These are phyloP conservation scores for Mychonastes homosphaera DNA, from an alignment of 139 green algal genomes.

Conservation along the genomic window DNA sequence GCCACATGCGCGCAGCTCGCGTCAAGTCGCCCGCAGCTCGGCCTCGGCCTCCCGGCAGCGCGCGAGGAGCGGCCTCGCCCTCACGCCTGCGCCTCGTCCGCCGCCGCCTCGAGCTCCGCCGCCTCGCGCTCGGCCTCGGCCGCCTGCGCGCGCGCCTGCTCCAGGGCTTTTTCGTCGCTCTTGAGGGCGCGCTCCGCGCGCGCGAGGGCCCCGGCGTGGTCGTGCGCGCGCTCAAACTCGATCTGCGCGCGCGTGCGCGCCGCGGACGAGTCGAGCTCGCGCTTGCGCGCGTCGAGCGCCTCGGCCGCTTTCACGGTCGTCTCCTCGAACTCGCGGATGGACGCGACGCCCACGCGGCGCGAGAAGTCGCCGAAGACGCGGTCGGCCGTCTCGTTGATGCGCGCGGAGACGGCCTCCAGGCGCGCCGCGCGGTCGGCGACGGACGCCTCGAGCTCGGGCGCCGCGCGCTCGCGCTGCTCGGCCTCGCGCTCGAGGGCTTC, in stretches of 20 bases:
- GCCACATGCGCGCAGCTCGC: not conserved
- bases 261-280: slow-evolving; percentile 30
- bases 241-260: slow-evolving; percentile 48
- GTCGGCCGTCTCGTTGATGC: slow-evolving; percentile 57
- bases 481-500: slow-evolving; percentile 21
- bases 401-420: slow-evolving; percentile 21
- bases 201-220: slow-evolving; percentile 3
- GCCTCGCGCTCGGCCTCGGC: slow-evolving; percentile 11
- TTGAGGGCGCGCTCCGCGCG: slow-evolving; percentile 13
- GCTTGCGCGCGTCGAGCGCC: slow-evolving; percentile 19
- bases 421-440: slow-evolving; percentile 8
- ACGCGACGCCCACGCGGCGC: slow-evolving; percentile 52
- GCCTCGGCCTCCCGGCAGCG: too few relatives aligned
- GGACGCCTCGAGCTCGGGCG: slow-evolving; percentile 1
- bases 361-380: slow-evolving; percentile 58
- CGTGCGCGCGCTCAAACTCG: slow-evolving; percentile 48
- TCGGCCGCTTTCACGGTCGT: slow-evolving; percentile 44
- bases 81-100: slow-evolving; percentile 27
- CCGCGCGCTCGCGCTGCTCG: slow-evolving; percentile 11
- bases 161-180: slow-evolving; percentile 3
- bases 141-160: slow-evolving; percentile 17
- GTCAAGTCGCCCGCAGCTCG: too few relatives aligned
- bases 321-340: slow-evolving; percentile 83
- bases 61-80: not conserved
- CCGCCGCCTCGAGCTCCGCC: slow-evolving; percentile 16